Conservation (phyloP, 345 rosid species). For the Corchorus capsularis region DNA sequence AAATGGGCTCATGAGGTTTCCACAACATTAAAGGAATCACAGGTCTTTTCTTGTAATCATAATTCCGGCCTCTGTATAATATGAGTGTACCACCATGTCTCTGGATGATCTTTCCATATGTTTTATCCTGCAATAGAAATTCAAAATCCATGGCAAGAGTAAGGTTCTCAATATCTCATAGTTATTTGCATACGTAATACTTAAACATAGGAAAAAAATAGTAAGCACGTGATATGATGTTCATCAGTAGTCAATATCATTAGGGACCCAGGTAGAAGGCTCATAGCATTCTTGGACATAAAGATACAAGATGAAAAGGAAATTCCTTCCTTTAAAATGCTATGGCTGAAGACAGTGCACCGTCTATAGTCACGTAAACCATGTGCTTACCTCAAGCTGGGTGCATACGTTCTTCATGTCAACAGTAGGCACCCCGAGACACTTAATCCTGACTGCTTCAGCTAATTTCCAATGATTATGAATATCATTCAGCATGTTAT, state of each 20-base stretch:
- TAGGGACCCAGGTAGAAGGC: neutral
- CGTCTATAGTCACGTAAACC: neutral
- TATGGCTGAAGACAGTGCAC: conserved; percentile 1
- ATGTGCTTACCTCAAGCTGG: conserved; percentile 94
- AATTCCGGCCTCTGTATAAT: conserved; percentile 83
- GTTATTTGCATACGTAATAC: conserved; percentile 3
- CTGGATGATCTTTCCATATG: conserved; percentile 72
- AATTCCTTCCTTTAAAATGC: conserved; percentile 1
- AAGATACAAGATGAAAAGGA: neutral
- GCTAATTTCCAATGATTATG: conserved; percentile 77
- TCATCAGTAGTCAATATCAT: neutral
- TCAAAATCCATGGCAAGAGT: neutral
- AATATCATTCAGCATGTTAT: conserved; percentile 90
- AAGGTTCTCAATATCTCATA: neutral
- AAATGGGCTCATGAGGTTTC: conserved; percentile 92
- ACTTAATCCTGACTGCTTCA: conserved; percentile 86
- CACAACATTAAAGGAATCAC: conserved; percentile 85
- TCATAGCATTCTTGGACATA: neutral
- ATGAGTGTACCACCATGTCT: conserved; percentile 77
- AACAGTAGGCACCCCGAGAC: conserved; percentile 87
- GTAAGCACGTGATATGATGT: neutral
- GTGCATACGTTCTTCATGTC: conserved; percentile 82
- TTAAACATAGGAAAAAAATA: neutral
- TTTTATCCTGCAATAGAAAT: conserved; percentile 50
- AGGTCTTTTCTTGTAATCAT: conserved; percentile 74